Base-by-base conservation (phyloP, 805 yeast species). In the Zygosaccharomyces bailii region DNA sequence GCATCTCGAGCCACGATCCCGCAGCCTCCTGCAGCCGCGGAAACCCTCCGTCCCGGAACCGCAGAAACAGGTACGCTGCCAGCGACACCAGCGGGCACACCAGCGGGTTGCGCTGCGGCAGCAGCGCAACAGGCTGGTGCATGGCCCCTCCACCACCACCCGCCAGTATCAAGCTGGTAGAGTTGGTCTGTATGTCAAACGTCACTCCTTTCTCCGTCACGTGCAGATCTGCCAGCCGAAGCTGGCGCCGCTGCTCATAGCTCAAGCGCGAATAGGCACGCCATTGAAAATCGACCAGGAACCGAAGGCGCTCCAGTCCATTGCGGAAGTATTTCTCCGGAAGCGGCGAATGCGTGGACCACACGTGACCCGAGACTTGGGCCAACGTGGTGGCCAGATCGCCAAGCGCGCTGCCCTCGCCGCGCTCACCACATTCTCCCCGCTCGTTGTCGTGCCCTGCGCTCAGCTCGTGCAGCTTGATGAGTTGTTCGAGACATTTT, bases 11-110 rank as follows among this genome's bases (percentile, higher is more conserved):
- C 14, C 10, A 11, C 31, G 30, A 13, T 13, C 13, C 16, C 14
- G 20, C 27, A 14, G 34, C 43, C 43, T 5, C 30, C 46, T 44
- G 45, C 29, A 61, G 42, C 45, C 53, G 50, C 10, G 67, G 67
- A 39, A 61, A 63, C 11, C 66, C 65, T 25, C 65, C 64, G 35
- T 66, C 67, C 45, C 62, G 61, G 45, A 63, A 63, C 29, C 65
- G 52, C 17, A 62, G 46, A 39, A 49, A 57, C 11, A 60, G 43
- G 38, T 60, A 63, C 11, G 59, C 47, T 1, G 66, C 67, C 31
- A 63, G 34, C 3, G 65, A 44, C 2, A 60, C 60, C 9, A 56
- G 42, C 3, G 65, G 67, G 33, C 67, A 62, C 19, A 51, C 36
- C 32, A 63, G 56, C 8, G 65, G 64, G 31, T 51, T 45, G 9